Evolutionary conservation across 148 eudicot genomes (phyloP), one percentile per base, ranked within the genome.

Genomic region (Persicaria maculosa): DNA sequence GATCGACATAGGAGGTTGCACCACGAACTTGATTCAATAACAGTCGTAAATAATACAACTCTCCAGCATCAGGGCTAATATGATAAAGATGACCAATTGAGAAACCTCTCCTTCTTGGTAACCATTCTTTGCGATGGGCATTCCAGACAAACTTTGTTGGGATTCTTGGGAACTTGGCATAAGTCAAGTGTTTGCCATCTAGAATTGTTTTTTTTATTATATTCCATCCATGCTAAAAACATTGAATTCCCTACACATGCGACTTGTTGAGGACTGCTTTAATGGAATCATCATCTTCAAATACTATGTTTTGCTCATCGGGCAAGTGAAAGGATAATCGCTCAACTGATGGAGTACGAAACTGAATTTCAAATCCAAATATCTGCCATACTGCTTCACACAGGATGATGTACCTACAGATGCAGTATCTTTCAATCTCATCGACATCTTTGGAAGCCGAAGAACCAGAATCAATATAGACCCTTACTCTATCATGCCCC

Each of bases 321-420:
- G 55, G 53, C 9, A 78, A 19, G 50, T 78, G 79, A 36, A 78
- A 75, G 16, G 7, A 2, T 11, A 78, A 16, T 17, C 74, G 65
- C 22, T 76, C 67, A 4, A 82, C 75, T 0, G 77, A 2, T 0
- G 81, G 79, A n/a, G 31, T 17, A 14, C 52, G 47, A 36, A 50
- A 78, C 31, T 75, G 78, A 0, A 78, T 74, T 1, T 47, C 75
- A 58, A n/a, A 74, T 3, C 48, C 70, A n/a, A 72, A 73, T 1
- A 75, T 50, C 9, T 77, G 22, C 81, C 81, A 81, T 2, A 65
- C 19, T 4, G 74, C 79, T 52, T 81, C 79, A 78, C 74, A 52
- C 2, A 0, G 14, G 14, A 4, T 0, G 14, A 52, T 14, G 4
- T 54, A 54, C 58, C 22, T 54, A 0, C 19, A 16, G n/a, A 16